Evolutionary conservation across 768 basidiomycete species (phyloP).

Genomic region (Pleurotus eryngii): DNA sequence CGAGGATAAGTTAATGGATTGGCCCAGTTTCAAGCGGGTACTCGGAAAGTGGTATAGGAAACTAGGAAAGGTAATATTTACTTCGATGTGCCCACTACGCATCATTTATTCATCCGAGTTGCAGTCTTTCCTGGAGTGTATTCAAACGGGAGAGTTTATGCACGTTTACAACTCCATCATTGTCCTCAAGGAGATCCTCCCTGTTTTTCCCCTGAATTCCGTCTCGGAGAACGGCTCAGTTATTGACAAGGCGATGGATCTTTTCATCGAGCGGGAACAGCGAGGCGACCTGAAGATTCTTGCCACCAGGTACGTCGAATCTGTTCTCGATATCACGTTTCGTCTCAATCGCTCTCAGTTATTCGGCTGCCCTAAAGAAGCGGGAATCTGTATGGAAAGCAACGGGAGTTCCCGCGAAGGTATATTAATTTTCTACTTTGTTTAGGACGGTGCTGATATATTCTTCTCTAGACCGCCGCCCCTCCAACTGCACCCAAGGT

Average conservation of each 20-base stretch:
- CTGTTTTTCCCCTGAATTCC: conserved; percentile 77
- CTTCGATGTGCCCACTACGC: not conserved
- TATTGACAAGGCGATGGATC: conserved; percentile 61
- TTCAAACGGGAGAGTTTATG: conserved; percentile 91
- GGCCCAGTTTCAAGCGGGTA: conserved; percentile 67
- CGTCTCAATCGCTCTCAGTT: conserved; percentile 35
- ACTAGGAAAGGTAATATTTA: conserved; percentile 52
- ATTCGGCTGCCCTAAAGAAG: conserved; percentile 73
- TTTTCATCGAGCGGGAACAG: conserved; percentile 70
- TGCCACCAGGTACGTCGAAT: conserved; percentile 59
- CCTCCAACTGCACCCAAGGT: not conserved
- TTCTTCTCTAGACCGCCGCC: not conserved
- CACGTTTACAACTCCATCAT: conserved; percentile 97
- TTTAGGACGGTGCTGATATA: not conserved
- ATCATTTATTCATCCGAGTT: not conserved
- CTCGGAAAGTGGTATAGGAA: conserved; percentile 84
- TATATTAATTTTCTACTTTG: conserved; percentile 10
- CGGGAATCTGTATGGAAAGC: conserved; percentile 56
- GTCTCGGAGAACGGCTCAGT: conserved; percentile 51
- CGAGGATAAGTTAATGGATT: conserved; percentile 57
- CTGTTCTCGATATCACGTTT: not conserved
- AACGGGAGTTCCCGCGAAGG: conserved; percentile 22
- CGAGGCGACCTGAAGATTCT: conserved; percentile 83
- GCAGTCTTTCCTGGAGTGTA: conserved; percentile 77
- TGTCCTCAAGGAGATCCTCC: conserved; percentile 86